A percentile compares a stretch with the other conserved stretches of the same genome.
phyloP scores from a whole-genome alignment of 192 early-diverging fungal species.

The Coemansia sp. region DNA sequence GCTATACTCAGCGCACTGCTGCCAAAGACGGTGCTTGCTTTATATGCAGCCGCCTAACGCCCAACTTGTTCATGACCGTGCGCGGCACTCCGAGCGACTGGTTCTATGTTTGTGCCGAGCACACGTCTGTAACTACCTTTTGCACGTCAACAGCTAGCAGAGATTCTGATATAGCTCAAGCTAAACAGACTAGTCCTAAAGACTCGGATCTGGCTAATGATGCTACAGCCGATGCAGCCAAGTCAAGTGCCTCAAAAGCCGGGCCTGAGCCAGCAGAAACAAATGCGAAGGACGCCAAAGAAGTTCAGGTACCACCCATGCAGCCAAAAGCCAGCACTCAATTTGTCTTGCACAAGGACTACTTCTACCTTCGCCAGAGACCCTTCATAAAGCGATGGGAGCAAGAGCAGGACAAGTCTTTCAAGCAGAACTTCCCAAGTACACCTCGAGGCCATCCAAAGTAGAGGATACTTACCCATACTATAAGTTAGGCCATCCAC shows the following conservation, averaged over 20 bases:
- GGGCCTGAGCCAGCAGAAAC: neutral
- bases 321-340: neutral
- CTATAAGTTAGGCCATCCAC: neutral
- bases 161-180: neutral
- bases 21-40: slow-evolving; percentile 33
- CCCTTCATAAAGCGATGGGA: slow-evolving; percentile 37
- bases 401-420: slow-evolving; percentile 19
- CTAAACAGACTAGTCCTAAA: neutral
- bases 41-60: slow-evolving; percentile 22
- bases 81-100: slow-evolving; percentile 24
- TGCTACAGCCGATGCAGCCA: neutral
- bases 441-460: slow-evolving; percentile 11
- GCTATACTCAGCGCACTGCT: slow-evolving; percentile 33
- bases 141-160: slow-evolving; percentile 13
- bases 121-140: slow-evolving; percentile 12
- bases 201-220: neutral
- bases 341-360: slow-evolving; percentile 29
- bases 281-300: neutral
- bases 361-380: slow-evolving; percentile 33
- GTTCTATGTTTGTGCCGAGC: slow-evolving; percentile 38
- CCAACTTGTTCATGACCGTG: slow-evolving; percentile 27
- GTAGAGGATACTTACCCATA: neutral
- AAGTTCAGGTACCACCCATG: neutral
- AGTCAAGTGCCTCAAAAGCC: neutral
- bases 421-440: slow-evolving; percentile 22